A percentile compares a stretch with the other conserved stretches of the same genome.
These are phyloP conservation scores for Podospora tetraspora DNA, from an alignment of 495 filamentous ascomycete species.

Conservation along the genomic window DNA sequence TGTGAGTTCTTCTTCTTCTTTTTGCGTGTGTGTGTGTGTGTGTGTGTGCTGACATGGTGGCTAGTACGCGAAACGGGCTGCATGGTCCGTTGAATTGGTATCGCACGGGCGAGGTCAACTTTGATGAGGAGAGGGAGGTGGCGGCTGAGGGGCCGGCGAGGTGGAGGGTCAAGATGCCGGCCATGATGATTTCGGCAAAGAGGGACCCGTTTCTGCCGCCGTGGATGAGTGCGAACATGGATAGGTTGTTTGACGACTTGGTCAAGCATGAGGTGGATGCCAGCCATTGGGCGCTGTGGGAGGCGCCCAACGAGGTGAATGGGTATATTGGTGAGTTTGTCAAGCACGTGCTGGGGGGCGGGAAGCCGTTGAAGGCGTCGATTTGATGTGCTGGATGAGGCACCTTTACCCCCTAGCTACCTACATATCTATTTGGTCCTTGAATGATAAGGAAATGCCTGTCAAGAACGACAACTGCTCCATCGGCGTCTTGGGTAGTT, in stretches of 20 bases:
- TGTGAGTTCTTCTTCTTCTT: neutral
- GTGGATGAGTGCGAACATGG: conserved; percentile 62
- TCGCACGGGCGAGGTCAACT: conserved; percentile 63
- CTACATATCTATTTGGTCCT: too few relatives aligned
- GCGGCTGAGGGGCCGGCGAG: conserved; percentile 19
- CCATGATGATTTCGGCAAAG: conserved; percentile 68
- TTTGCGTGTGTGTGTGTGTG: neutral
- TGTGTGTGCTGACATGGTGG: neutral
- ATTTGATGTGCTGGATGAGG: neutral
- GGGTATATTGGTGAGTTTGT: conserved; percentile 37
- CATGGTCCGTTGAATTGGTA: conserved; percentile 86
- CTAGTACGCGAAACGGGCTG: conserved; percentile 58
- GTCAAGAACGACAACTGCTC: neutral
- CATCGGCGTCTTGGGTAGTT: neutral
- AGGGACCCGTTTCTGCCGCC: conserved; percentile 64
- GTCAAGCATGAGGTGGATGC: conserved; percentile 54
- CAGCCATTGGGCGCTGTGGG: conserved; percentile 65
- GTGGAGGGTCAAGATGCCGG: conserved; percentile 55
- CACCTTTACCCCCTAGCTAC: neutral
- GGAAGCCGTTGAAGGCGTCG: conserved; percentile 21
- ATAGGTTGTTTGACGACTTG: conserved; percentile 55
- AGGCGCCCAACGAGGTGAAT: conserved; percentile 54
- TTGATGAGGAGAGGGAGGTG: conserved; percentile 61
- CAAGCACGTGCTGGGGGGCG: conserved; percentile 16
- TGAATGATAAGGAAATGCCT: too few relatives aligned